Evolutionary conservation across 2,329 filamentous ascomycete species (phyloP).

Genomic region (Talaromyces sp.): DNA sequence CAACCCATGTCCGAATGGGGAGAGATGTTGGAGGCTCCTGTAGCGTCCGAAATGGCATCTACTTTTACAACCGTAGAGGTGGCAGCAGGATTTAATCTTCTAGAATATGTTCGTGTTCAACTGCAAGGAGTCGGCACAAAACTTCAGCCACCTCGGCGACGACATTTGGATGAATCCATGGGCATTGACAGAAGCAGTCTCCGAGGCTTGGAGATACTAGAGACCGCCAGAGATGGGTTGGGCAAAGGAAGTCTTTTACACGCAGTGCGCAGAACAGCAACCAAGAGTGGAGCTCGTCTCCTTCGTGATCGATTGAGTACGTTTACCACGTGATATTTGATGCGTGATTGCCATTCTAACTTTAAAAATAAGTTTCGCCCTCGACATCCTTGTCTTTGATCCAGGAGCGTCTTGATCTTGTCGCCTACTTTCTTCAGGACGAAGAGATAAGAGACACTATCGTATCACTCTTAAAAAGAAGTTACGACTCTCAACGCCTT

Average conservation of each 20-base stretch:
- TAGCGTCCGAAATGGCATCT: slow-evolving; percentile 52
- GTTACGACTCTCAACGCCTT: slow-evolving; percentile 81
- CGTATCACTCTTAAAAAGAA: slow-evolving; percentile 65
- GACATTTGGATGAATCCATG: slow-evolving; percentile 75
- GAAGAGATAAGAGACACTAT: slow-evolving; percentile 68
- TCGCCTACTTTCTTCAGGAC: slow-evolving; percentile 68
- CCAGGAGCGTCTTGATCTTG: slow-evolving; percentile 74
- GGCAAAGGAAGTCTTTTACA: slow-evolving; percentile 84
- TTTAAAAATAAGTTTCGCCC: slow-evolving; percentile 60
- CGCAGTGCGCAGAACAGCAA: slow-evolving; percentile 83
- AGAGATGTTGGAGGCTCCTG: slow-evolving; percentile 70
- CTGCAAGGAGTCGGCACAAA: slow-evolving; percentile 75
- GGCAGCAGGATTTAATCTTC: slow-evolving; percentile 71
- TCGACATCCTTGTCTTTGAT: slow-evolving; percentile 83
- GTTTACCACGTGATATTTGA: slow-evolving; percentile 20
- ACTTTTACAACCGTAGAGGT: slow-evolving; percentile 68
- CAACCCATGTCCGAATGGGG: slow-evolving; percentile 64
- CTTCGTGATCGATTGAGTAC: slow-evolving; percentile 77
- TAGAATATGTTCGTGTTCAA: slow-evolving; percentile 78
- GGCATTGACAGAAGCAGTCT: slow-evolving; percentile 88
- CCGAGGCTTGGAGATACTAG: slow-evolving; percentile 81
- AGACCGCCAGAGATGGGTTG: slow-evolving; percentile 74
- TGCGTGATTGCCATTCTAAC: slow-evolving; percentile 16
- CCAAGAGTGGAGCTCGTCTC: slow-evolving; percentile 82
- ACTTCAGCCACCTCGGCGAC: slow-evolving; percentile 75